Percentiles rank a stretch among this genome's conserved stretches.
These are phyloP conservation scores for Fusarium robinianum DNA, from an alignment of 2,329 filamentous ascomycete species.

Conservation along the genomic window DNA sequence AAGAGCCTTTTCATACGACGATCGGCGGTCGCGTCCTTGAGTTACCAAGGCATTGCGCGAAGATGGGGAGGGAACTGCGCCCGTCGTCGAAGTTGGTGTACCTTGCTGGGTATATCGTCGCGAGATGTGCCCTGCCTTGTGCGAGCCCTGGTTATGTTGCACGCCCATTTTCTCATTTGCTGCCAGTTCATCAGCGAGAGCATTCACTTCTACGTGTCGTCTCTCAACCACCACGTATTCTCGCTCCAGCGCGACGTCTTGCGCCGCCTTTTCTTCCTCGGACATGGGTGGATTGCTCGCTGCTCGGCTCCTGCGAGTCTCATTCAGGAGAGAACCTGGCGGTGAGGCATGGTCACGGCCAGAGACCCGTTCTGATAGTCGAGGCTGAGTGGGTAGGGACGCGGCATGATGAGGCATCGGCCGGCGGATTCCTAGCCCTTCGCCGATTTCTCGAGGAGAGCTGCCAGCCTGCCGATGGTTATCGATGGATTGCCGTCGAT, in stretches of 20 bases:
- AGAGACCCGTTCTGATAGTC: conserved; percentile 25
- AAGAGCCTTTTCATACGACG: conserved; percentile 76
- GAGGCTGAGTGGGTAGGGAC: conserved; percentile 53
- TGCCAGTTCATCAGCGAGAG: conserved; percentile 91
- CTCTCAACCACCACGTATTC: conserved; percentile 98
- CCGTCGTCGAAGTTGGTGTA: conserved; percentile 67
- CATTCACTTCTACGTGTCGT: conserved; percentile 93
- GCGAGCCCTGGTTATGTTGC: conserved; percentile 51
- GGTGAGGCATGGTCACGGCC: conserved; percentile 35
- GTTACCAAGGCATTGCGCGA: conserved; percentile 77
- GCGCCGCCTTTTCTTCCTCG: conserved; percentile 73
- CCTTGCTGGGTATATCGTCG: conserved; percentile 81
- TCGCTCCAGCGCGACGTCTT: conserved; percentile 87
- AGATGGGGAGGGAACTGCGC: conserved; percentile 67
- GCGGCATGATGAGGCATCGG: conserved; percentile 52
- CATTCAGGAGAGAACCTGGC: conserved; percentile 42
- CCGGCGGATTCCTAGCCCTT: conserved; percentile 58
- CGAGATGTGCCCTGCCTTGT: conserved; percentile 66
- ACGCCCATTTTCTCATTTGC: conserved; percentile 70
- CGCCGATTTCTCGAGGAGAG: conserved; percentile 52
- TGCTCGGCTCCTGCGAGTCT: conserved; percentile 37
- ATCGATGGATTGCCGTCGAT: conserved; percentile 37
- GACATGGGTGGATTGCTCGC: conserved; percentile 44
- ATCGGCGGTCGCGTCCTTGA: conserved; percentile 71
- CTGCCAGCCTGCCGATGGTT: conserved; percentile 41